Evolutionary conservation across 2,329 filamentous ascomycete species (phyloP).

Genomic region (Plectosphaerella sp.): DNA sequence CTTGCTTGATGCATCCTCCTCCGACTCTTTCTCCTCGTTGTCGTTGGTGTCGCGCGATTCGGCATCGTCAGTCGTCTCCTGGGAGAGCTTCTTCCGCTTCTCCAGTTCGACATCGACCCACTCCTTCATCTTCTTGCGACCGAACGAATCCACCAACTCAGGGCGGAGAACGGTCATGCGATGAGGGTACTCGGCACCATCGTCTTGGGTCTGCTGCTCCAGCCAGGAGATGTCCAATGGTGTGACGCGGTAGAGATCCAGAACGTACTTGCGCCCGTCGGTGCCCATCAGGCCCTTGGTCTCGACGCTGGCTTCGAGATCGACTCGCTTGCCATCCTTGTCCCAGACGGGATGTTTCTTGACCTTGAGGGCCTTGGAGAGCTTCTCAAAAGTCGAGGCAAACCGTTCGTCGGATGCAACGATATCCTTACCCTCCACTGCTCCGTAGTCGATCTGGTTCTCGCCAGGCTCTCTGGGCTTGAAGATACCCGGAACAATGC

Average conservation of each 20-base stretch:
- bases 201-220: slow-evolving; percentile 42
- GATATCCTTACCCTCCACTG: slow-evolving; percentile 93
- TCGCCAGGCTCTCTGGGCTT: slow-evolving; percentile 96
- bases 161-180: slow-evolving; percentile 91
- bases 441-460: slow-evolving; percentile 98
- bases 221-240: slow-evolving; percentile 89
- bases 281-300: slow-evolving; percentile 97
- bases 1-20: slow-evolving; percentile 25
- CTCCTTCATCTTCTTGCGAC: slow-evolving; percentile 79
- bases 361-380: slow-evolving; percentile 84
- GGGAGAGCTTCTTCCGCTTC: slow-evolving; percentile 9
- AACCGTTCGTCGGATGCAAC: slow-evolving; percentile 90
- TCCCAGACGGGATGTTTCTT: slow-evolving; percentile 98
- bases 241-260: slow-evolving; percentile 92
- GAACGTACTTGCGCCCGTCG: slow-evolving; percentile 94
- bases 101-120: slow-evolving; percentile 75
- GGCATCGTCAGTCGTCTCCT: slow-evolving; percentile 5
- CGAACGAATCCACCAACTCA: slow-evolving; percentile 84
- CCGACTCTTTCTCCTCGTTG: slow-evolving; percentile 16
- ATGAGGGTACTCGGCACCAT: slow-evolving; percentile 71
- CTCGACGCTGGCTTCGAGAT: slow-evolving; percentile 92
- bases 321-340: slow-evolving; percentile 85
- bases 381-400: slow-evolving; percentile 75
- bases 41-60: slow-evolving; percentile 16
- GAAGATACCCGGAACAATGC: slow-evolving; percentile 97